These are phyloP conservation scores for Calonectria ilicicola DNA, from an alignment of 2,329 filamentous ascomycete species.

Conservation along the genomic window DNA sequence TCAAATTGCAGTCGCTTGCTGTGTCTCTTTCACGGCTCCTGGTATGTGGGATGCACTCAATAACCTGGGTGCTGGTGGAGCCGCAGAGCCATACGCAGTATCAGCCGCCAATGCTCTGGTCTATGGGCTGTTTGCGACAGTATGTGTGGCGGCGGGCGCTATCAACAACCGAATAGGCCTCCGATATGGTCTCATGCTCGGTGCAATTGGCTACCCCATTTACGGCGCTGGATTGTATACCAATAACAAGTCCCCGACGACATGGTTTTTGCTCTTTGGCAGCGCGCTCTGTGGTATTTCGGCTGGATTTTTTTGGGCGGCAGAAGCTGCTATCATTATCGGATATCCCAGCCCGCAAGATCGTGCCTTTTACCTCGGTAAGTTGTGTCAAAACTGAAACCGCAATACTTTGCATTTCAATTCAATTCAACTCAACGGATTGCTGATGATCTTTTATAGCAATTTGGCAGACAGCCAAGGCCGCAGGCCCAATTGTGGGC, in stretches of 20 bases:
- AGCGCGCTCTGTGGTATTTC: not conserved
- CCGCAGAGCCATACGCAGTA: constrained; percentile 68
- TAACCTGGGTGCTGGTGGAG: constrained; percentile 55
- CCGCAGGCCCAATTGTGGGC: not conserved
- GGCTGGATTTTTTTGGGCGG: not conserved
- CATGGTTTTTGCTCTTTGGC: not conserved
- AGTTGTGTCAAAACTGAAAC: not conserved
- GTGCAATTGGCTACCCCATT: not conserved
- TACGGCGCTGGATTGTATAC: not conserved
- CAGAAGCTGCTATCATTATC: not conserved
- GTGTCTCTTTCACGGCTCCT: constrained; percentile 38
- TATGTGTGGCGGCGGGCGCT: not conserved
- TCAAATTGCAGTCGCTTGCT: constrained; percentile 32
- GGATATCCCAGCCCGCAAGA: not conserved
- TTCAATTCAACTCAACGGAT: too few relatives aligned
- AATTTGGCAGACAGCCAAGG: not conserved
- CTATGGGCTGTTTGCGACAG: not conserved
- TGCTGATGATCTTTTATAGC: not conserved
- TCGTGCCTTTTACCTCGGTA: not conserved
- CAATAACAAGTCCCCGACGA: not conserved
- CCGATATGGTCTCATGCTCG: not conserved
- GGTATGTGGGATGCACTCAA: constrained; percentile 44
- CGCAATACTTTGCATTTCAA: not conserved
- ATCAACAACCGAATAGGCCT: not conserved
- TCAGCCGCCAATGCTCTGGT: not conserved